These are phyloP conservation scores for Mycena galericulata DNA, from an alignment of 768 basidiomycete genomes.

Conservation along the genomic window DNA sequence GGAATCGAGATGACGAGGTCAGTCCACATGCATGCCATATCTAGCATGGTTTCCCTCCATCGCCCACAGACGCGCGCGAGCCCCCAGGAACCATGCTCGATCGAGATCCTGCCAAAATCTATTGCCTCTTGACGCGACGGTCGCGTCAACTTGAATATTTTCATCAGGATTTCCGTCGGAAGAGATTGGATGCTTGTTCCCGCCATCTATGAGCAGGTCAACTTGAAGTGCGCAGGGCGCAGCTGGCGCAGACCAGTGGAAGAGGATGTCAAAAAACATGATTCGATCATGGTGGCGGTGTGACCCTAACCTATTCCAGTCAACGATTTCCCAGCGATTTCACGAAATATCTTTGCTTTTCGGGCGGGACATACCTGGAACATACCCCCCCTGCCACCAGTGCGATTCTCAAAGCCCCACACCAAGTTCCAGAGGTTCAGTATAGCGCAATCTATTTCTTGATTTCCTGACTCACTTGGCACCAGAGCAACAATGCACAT, in stretches of 20 bases:
- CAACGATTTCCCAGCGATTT: too few species aligned
- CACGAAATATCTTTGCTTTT: too few species aligned
- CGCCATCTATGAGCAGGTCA: not conserved
- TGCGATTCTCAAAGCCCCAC: too few species aligned
- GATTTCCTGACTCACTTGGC: too few species aligned
- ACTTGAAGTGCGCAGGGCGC: too few species aligned
- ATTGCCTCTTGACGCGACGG: conserved; percentile 6
- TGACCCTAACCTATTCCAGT: too few species aligned
- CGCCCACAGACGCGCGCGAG: conserved; percentile 13
- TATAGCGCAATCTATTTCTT: too few species aligned
- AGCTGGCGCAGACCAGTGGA: too few species aligned
- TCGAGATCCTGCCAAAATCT: not conserved
- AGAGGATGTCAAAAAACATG: not conserved
- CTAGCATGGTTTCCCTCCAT: conserved; percentile 14
- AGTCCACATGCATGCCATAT: conserved; percentile 7
- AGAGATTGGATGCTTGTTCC: not conserved
- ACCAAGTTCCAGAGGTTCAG: too few species aligned
- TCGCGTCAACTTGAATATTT: conserved; percentile 4
- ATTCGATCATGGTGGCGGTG: not conserved
- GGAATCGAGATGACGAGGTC: conserved; percentile 3
- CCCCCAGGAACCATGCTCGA: not conserved
- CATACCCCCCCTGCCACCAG: too few species aligned
- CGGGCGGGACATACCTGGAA: too few species aligned
- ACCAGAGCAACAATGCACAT: too few species aligned
- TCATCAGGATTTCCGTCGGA: not conserved